phyloP scores from a whole-genome alignment of 306 rosid species.

The Cicer yamashitae region DNA sequence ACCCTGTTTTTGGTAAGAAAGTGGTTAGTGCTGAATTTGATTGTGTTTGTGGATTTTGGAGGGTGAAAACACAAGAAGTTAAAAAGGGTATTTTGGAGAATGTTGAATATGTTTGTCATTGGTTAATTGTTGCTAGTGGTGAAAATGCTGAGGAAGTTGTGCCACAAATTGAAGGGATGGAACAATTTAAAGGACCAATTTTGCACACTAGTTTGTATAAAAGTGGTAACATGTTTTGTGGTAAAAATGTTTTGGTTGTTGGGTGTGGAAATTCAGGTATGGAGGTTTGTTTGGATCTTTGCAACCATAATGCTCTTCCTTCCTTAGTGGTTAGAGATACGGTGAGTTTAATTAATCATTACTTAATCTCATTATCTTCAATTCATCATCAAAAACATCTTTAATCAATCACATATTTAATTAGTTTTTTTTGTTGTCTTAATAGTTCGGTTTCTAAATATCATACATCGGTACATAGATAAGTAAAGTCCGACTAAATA shows the following conservation, averaged over 20 bases:
- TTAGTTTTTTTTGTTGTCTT: too few relatives aligned
- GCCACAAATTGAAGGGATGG: conserved; percentile 74
- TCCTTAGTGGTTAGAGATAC: conserved; percentile 80
- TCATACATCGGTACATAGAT: too few relatives aligned
- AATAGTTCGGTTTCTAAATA: too few relatives aligned
- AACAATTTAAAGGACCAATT: conserved; percentile 64
- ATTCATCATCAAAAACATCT: background rate
- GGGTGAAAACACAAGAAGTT: conserved; percentile 52
- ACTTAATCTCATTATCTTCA: background rate
- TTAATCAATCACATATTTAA: background rate
- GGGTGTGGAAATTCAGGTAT: conserved; percentile 98
- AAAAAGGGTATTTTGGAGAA: conserved; percentile 40
- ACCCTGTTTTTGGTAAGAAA: conserved; percentile 55
- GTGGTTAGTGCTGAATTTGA: conserved; percentile 75
- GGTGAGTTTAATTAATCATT: conserved; percentile 56
- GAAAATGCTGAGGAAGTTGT: conserved; percentile 77
- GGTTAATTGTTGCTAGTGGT: conserved; percentile 91
- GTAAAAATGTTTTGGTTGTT: conserved; percentile 82
- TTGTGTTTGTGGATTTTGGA: conserved; percentile 52
- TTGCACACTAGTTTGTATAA: conserved; percentile 76
- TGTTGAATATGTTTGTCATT: conserved; percentile 58
- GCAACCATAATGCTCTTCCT: conserved; percentile 78
- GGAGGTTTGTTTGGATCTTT: conserved; percentile 94
- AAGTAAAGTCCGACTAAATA: too few relatives aligned
- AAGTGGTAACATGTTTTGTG: conserved; percentile 68